Conservation (phyloP, 2,329 filamentous ascomycete genomes). For the Lizonia empirigonia region DNA sequence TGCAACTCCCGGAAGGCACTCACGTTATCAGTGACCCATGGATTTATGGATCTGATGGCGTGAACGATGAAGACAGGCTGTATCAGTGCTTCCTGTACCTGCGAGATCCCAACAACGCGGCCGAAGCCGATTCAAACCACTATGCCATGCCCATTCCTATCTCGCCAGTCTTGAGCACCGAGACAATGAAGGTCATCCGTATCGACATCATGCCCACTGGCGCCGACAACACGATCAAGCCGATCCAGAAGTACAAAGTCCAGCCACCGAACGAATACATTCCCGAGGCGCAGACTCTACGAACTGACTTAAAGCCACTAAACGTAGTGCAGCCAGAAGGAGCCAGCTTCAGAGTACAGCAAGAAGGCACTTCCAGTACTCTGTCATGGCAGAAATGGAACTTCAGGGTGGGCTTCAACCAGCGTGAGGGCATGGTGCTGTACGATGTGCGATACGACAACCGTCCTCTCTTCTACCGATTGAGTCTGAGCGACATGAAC, state of each 20-base stretch:
- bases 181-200: conserved; percentile 67
- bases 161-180: conserved; percentile 69
- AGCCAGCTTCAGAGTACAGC: conserved; percentile 62
- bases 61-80: conserved; percentile 55
- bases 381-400: conserved; percentile 74
- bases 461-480: conserved; percentile 69
- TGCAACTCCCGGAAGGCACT: conserved; percentile 63
- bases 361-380: conserved; percentile 60
- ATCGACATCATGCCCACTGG: conserved; percentile 74
- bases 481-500: conserved; percentile 71
- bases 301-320: conserved; percentile 67
- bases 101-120: conserved; percentile 64
- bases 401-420: conserved; percentile 72
- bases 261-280: conserved; percentile 69
- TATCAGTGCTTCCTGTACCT: conserved; percentile 72
- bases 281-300: conserved; percentile 64
- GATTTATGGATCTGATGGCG: conserved; percentile 68
- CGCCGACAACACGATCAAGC: conserved; percentile 62
- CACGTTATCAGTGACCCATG: conserved; percentile 67
- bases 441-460: conserved; percentile 69
- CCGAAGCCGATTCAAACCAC: conserved; percentile 69
- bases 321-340: conserved; percentile 70
- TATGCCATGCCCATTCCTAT: conserved; percentile 72
- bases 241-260: conserved; percentile 62
- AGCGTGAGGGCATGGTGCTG: conserved; percentile 71